Evolutionary conservation across 305 asterid genomes (phyloP).

Genomic region (Solanum hybrid): DNA sequence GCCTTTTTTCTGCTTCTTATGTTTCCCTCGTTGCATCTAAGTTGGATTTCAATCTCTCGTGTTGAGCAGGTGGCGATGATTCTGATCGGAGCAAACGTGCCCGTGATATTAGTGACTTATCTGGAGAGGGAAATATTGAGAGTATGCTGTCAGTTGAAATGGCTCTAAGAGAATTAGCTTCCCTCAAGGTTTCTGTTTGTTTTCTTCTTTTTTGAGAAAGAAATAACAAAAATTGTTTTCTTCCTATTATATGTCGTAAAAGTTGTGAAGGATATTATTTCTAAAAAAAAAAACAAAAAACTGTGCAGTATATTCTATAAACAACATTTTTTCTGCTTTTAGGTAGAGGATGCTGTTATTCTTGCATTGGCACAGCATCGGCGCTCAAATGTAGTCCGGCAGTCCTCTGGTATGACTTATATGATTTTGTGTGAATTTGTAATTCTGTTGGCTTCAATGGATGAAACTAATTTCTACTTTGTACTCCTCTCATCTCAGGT

Average conservation of each 20-base stretch:
- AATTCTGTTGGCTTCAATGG: neutral
- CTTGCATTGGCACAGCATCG: conserved; percentile 68
- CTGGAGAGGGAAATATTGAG: conserved; percentile 99
- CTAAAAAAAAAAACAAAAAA: neutral
- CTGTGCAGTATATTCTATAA: conserved; percentile 9
- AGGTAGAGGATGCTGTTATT: conserved; percentile 98
- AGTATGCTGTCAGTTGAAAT: conserved; percentile 99
- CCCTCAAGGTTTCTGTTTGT: conserved; percentile 57
- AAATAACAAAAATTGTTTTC: neutral
- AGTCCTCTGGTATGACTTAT: conserved; percentile 49
- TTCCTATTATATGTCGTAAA: conserved; percentile 2
- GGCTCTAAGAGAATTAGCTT: conserved; percentile 96
- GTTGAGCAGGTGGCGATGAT: conserved; percentile 67
- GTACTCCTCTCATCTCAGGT: neutral
- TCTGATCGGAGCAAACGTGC: conserved; percentile 53
- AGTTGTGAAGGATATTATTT: conserved; percentile 3
- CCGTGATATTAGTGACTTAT: conserved; percentile 48
- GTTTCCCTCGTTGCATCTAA: neutral
- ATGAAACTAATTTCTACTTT: neutral
- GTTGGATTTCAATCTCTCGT: neutral
- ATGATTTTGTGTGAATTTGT: neutral
- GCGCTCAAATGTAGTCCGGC: conserved; percentile 71
- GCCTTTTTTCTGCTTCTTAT: neutral
- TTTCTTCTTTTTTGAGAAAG: neutral
- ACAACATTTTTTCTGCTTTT: conserved; percentile 22